Conservation (phyloP, 192 early-diverging fungal species). For the Backusella circina region DNA sequence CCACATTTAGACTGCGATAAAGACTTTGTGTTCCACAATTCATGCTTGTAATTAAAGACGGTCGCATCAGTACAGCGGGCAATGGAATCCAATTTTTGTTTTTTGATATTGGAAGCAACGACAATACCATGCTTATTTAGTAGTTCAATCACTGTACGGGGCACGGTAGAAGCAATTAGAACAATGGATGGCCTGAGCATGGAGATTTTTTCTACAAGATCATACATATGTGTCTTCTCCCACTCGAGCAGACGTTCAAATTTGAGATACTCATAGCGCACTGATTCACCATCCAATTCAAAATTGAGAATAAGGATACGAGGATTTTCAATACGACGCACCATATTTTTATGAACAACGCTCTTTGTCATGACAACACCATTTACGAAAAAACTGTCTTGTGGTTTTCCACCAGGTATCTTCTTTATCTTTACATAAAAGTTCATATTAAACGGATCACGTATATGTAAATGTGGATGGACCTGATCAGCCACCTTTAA, state of each 20-base stretch:
- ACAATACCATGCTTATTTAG: slow-evolving; percentile 73
- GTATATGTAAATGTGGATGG: slow-evolving; percentile 59
- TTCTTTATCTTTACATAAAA: slow-evolving; percentile 94
- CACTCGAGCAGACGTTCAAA: slow-evolving; percentile 72
- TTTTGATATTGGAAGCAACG: slow-evolving; percentile 83
- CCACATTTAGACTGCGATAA: slow-evolving; percentile 69
- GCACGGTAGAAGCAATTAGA: slow-evolving; percentile 73
- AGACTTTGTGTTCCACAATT: slow-evolving; percentile 59
- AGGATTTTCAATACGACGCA: slow-evolving; percentile 59
- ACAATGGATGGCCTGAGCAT: slow-evolving; percentile 77
- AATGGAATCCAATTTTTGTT: slow-evolving; percentile 73
- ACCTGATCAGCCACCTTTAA: slow-evolving; percentile 60
- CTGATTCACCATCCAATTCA: not conserved
- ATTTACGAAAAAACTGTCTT: slow-evolving; percentile 77
- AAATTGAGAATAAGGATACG: slow-evolving; percentile 73
- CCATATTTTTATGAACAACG: slow-evolving; percentile 90
- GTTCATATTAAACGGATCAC: slow-evolving; percentile 83
- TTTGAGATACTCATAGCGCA: not conserved
- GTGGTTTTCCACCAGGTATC: slow-evolving; percentile 80
- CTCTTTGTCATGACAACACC: slow-evolving; percentile 92
- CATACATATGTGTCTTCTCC: slow-evolving; percentile 77
- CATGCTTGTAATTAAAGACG: slow-evolving; percentile 77
- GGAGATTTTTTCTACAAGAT: slow-evolving; percentile 72
- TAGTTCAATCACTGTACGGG: slow-evolving; percentile 77
- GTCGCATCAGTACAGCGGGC: slow-evolving; percentile 83